These are phyloP conservation scores for Wickerhamomyces bisporus DNA, from an alignment of 805 yeast genomes.

Conservation along the genomic window DNA sequence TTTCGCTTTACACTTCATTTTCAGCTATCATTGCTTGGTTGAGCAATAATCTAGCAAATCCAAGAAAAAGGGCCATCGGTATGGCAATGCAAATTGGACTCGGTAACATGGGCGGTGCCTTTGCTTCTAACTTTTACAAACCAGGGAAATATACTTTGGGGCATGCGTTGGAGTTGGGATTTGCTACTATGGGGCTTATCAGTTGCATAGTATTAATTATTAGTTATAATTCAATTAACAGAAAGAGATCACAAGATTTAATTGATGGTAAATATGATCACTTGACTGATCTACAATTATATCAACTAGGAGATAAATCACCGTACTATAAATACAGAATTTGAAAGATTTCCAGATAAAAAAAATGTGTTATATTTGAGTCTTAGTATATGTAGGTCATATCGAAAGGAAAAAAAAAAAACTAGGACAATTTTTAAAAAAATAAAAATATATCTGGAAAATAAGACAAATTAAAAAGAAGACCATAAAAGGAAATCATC, in stretches of 20 bases:
- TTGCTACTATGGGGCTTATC: constrained; percentile 28
- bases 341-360: too few relatives aligned
- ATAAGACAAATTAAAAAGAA: not conserved
- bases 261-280: constrained; percentile 28
- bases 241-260: constrained; percentile 21
- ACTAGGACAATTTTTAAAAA: too few relatives aligned
- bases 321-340: constrained; percentile 34
- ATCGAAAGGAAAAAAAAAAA: too few relatives aligned
- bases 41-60: constrained; percentile 30
- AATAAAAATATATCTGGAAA: too few relatives aligned
- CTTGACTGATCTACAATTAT: constrained; percentile 24
- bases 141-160: constrained; percentile 28
- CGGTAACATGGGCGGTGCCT: constrained; percentile 33
- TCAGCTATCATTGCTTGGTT: constrained; percentile 31
- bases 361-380: too few relatives aligned
- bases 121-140: constrained; percentile 29
- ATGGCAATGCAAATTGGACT: constrained; percentile 34
- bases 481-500: not conserved
- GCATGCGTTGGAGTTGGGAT: constrained; percentile 28
- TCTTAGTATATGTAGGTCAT: too few relatives aligned
- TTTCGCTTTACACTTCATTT: constrained; percentile 26
- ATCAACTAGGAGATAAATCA: constrained; percentile 37
- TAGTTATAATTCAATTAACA: constrained; percentile 23
- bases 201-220: constrained; percentile 15
- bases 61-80: constrained; percentile 32